A percentile compares a stretch with the other conserved stretches of the same genome.
phyloP scores from a whole-genome alignment of 805 yeast species.

The Lachancea lanzarotensis region DNA sequence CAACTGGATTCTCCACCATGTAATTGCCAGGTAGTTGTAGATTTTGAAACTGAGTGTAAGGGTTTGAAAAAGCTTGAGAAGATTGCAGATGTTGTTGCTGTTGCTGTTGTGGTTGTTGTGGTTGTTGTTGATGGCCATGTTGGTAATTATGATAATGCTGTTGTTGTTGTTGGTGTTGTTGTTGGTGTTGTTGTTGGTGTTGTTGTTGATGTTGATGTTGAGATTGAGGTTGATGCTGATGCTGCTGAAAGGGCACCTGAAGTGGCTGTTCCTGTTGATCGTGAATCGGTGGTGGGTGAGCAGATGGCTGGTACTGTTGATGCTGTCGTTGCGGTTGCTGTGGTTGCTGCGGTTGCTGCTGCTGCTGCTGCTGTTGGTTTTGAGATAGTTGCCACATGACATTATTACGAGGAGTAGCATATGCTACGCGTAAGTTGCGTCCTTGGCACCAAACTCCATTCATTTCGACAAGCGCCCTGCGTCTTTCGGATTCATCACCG shows the following conservation, averaged over 20 bases:
- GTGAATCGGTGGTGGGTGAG: no score
- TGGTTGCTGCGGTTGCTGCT: constrained; percentile 13
- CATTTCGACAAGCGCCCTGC: constrained; percentile 64
- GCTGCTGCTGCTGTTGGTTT: constrained; percentile 22
- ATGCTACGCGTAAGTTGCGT: constrained; percentile 66
- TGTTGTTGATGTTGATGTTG: constrained; percentile 6
- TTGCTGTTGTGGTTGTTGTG: constrained; percentile 3
- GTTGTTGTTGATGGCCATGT: neutral
- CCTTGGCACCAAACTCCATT: constrained; percentile 78
- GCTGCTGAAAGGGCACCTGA: constrained; percentile 2
- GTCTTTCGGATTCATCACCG: constrained; percentile 61
- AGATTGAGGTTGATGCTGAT: constrained; percentile 1
- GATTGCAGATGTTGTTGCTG: constrained; percentile 11
- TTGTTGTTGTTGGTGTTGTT: constrained; percentile 1
- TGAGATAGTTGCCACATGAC: constrained; percentile 17
- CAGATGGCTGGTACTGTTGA: no score
- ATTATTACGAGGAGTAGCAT: constrained; percentile 65
- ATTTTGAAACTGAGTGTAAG: constrained; percentile 1
- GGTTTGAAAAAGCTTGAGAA: neutral
- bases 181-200: constrained; percentile 8
- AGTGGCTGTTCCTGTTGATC: constrained; percentile 7
- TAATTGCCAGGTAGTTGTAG: neutral
- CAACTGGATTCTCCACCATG: neutral
- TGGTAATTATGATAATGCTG: constrained; percentile 4
- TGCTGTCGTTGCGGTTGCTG: no score